Evolutionary conservation across 2,329 filamentous ascomycete genomes (phyloP).

Genomic region (Diaporthe sp.): DNA sequence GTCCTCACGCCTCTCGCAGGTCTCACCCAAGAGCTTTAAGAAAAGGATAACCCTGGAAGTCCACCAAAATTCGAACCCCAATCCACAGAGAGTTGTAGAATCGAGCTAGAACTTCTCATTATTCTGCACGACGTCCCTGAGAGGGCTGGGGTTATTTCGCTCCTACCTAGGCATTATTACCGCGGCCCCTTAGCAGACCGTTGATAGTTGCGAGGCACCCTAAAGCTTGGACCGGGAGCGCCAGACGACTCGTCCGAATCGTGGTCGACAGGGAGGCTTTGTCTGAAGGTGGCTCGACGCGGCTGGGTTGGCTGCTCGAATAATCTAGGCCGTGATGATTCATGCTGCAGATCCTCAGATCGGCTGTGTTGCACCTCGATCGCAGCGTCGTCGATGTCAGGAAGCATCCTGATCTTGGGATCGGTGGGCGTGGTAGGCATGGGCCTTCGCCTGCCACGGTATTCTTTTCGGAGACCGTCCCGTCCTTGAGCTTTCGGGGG

Average conservation of each 20-base stretch:
- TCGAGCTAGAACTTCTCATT: not conserved
- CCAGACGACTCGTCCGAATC: not conserved
- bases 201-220: not conserved
- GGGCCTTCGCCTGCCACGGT: not conserved
- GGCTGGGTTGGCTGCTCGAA: not conserved
- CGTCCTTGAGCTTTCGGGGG: no score
- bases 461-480: not conserved
- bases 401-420: constrained; percentile 10
- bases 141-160: not conserved
- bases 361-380: not conserved
- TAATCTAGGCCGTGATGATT: no score
- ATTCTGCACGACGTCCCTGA: not conserved
- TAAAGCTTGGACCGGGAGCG: not conserved
- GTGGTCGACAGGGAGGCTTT: not conserved
- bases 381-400: not conserved
- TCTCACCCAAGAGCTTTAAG: not conserved
- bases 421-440: constrained; percentile 10
- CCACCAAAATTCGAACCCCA: no score
- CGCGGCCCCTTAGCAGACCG: not conserved
- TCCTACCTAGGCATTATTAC: no score
- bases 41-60: not conserved
- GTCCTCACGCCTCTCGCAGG: not conserved
- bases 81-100: not conserved
- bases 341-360: no score
- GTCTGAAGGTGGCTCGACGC: not conserved